Percentiles rank a stretch among this genome's conserved stretches.
Conservation (phyloP, 2,329 filamentous ascomycete genomes). For the Tolypocladium tundrense region DNA sequence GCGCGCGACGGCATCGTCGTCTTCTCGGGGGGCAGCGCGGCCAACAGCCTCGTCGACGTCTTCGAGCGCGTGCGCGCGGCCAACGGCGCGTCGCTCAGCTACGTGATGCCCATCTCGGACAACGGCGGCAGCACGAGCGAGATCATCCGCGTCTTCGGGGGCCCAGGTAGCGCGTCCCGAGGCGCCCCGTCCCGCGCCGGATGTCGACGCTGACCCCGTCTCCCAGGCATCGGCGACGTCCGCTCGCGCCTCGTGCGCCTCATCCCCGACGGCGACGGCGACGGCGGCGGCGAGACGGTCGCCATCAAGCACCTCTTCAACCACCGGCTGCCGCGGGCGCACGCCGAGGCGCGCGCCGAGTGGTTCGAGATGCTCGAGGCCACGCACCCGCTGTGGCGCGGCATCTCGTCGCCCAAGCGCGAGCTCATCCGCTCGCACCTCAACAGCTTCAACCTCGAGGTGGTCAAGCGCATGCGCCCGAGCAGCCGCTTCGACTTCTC, state of each 20-base stretch:
- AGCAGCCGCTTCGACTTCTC: constrained; percentile 69
- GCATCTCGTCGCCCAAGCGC: constrained; percentile 59
- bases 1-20: constrained; percentile 51
- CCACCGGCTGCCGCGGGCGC: constrained; percentile 56
- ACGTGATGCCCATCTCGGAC: constrained; percentile 91
- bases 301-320: constrained; percentile 83
- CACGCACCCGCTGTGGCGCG: constrained; percentile 63
- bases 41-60: constrained; percentile 86
- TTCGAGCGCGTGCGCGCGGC: constrained; percentile 59
- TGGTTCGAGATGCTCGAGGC: constrained; percentile 88
- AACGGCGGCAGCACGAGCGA: constrained; percentile 93
- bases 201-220: no score
- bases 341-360: constrained; percentile 58
- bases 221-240: constrained; percentile 44
- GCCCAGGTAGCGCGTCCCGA: constrained; percentile 52
- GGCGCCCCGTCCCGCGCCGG: no score
- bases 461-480: constrained; percentile 64
- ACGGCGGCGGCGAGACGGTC: constrained; percentile 49
- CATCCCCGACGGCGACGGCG: constrained; percentile 47
- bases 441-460: constrained; percentile 67
- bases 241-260: constrained; percentile 68
- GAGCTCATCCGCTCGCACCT: constrained; percentile 70
- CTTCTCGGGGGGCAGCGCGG: constrained; percentile 88
- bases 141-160: constrained; percentile 87
- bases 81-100: constrained; percentile 60